Conservation (phyloP, 148 eudicot genomes). For the Persicaria maculosa region DNA sequence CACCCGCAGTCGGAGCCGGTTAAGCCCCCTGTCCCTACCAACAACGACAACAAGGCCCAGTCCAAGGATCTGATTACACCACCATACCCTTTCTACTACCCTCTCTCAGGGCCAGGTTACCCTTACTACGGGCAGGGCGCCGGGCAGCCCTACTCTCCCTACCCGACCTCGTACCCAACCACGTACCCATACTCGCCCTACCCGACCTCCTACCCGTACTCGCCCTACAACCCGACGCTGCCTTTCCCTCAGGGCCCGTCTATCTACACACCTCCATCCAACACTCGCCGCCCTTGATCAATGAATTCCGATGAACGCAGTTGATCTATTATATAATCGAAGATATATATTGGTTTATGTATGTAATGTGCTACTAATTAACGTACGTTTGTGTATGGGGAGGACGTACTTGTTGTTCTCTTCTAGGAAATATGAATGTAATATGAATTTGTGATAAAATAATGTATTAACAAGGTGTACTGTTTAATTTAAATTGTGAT, state of each 20-base stretch:
- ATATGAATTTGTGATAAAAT: too few species aligned
- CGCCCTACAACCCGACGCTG: background rate
- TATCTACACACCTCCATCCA: background rate
- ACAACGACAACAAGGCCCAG: background rate
- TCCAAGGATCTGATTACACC: background rate
- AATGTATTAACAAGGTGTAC: too few species aligned
- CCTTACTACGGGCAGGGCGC: background rate
- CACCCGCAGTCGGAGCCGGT: background rate
- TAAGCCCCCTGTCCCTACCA: background rate
- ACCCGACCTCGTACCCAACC: background rate
- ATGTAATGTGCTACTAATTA: too few species aligned
- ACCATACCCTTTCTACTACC: background rate
- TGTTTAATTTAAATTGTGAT: too few species aligned
- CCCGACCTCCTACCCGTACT: background rate
- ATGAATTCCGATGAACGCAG: too few species aligned
- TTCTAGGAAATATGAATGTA: too few species aligned
- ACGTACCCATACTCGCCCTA: background rate
- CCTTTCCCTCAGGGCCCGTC: background rate
- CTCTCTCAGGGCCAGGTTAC: background rate
- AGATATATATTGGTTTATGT: too few species aligned
- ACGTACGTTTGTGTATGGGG: too few species aligned
- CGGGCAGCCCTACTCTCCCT: background rate
- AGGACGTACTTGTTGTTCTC: too few species aligned
- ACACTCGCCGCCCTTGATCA: conserved; percentile 7
- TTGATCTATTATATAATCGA: too few species aligned